Evolutionary conservation across 768 basidiomycete genomes (phyloP), one percentile per base, ranked within the genome.

Genomic region (Neoboletus brunneissimus): DNA sequence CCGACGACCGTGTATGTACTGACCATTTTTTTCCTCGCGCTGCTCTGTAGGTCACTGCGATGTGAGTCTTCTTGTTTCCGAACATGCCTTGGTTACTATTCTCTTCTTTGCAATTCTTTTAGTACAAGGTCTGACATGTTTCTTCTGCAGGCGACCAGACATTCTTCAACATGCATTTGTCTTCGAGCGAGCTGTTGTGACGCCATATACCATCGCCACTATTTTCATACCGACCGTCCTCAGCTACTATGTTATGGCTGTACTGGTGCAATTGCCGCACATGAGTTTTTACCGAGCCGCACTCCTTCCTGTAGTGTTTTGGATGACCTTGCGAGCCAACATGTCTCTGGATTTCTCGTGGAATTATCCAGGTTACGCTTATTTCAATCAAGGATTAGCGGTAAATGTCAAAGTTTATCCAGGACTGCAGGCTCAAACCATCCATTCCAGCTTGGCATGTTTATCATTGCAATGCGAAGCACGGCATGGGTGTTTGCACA

Each of bases 241-340:
- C 23, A 72, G 72, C 55, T 83, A 80, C 67, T 83, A 81, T 71
- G 68, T 62, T 12, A 79, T 80, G 51, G 83, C 84, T 11, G 65
- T 82, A 35, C 75, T 86, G 48, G 80, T 84, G 7, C 72, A 81
- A 40, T 64, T 78, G 13, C 79, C 79, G 0, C 68, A 67, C 29
- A 82, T 83, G 2, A 68, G 70, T 44, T 46, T 69, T 3, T 66
- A 79, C 54, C 79, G 82, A 45, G 54, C 77, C 35, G 77, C 79
- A 13, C 58, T 85, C 37, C 73, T 85, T 27, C 82, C 83, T 2
- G 55, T 81, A 15, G 76, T 81, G 5, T 64, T 81, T 29, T 80
- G 76, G 72, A 54, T 68, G 8, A 65, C 77, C 16, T 79, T 78
- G 53, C 73, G 77, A 15, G 76, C 77, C 4, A 68, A 70, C 18